Conservation (phyloP, 1,284 basidiomycete species). For the Cryptococcus deneoformans region DNA sequence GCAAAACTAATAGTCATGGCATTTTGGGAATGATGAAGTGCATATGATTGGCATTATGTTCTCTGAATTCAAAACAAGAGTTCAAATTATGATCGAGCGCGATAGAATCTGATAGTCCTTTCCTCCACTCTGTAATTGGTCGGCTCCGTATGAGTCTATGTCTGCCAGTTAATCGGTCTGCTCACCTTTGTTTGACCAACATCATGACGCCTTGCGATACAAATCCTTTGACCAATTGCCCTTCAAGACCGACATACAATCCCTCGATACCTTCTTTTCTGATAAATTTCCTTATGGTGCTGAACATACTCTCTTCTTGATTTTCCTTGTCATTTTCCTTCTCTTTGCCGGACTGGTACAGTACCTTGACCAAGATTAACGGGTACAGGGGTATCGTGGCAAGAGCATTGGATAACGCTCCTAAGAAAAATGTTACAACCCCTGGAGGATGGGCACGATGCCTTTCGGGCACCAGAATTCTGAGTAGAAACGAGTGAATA, state of each 20-base stretch:
- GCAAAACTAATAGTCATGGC: conserved; percentile 4
- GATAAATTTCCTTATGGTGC: conserved; percentile 53
- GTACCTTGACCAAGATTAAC: conserved; percentile 50
- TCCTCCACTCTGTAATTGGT: conserved; percentile 25
- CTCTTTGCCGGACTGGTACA: conserved; percentile 26
- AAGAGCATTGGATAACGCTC: conserved; percentile 50
- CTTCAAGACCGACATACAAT: conserved; percentile 70
- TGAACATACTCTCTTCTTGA: conserved; percentile 8
- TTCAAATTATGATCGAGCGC: conserved; percentile 6
- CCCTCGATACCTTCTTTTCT: conserved; percentile 71
- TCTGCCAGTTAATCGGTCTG: not conserved
- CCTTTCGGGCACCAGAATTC: conserved; percentile 36
- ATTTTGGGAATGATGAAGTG: conserved; percentile 6
- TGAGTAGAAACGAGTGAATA: conserved; percentile 40
- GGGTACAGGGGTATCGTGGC: conserved; percentile 48
- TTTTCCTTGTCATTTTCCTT: conserved; percentile 4
- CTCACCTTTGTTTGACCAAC: conserved; percentile 48
- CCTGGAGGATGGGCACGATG: conserved; percentile 40
- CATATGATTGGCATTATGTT: conserved; percentile 5
- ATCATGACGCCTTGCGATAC: conserved; percentile 47
- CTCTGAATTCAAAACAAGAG: not conserved
- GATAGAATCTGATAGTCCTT: conserved; percentile 17
- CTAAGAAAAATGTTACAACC: conserved; percentile 48
- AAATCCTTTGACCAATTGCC: conserved; percentile 82
- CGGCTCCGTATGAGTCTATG: too few species aligned